These are phyloP conservation scores for Cytospora mali DNA, from an alignment of 2,329 filamentous ascomycete species.

Conservation along the genomic window DNA sequence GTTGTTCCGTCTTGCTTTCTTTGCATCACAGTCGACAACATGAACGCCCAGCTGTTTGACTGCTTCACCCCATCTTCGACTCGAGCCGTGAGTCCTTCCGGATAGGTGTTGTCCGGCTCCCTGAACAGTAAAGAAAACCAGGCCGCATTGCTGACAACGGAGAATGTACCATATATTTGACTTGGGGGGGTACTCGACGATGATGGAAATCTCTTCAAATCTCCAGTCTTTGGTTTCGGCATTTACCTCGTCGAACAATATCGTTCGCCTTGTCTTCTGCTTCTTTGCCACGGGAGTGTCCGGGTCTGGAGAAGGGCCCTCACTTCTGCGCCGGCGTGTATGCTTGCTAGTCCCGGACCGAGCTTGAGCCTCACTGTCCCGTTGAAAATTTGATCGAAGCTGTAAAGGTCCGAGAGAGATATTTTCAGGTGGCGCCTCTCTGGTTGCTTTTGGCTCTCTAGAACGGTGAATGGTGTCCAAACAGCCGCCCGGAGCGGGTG, in stretches of 20 bases:
- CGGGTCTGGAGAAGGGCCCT: not conserved
- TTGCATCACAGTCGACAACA: not conserved
- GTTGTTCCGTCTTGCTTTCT: not conserved
- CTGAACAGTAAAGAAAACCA: too few relatives aligned
- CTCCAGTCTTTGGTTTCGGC: not conserved
- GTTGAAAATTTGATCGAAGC: not conserved
- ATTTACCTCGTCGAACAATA: not conserved
- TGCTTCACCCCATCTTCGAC: not conserved
- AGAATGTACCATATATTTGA: not conserved
- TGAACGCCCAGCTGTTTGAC: not conserved
- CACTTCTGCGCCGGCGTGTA: not conserved
- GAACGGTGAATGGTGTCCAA: not conserved
- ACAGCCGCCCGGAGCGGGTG: not conserved
- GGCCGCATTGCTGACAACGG: not conserved
- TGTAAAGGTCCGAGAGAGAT: not conserved
- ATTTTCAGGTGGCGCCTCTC: not conserved
- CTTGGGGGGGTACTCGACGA: not conserved
- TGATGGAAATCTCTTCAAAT: not conserved
- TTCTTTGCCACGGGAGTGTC: not conserved
- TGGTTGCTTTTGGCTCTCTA: not conserved
- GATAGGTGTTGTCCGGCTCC: not conserved
- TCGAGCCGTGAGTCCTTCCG: not conserved
- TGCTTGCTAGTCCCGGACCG: not conserved
- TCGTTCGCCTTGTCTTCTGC: not conserved
- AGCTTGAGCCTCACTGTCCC: not conserved